Evolutionary conservation across 169 alveolate genomes (phyloP).

Genomic region (Eimeria necatrix): DNA sequence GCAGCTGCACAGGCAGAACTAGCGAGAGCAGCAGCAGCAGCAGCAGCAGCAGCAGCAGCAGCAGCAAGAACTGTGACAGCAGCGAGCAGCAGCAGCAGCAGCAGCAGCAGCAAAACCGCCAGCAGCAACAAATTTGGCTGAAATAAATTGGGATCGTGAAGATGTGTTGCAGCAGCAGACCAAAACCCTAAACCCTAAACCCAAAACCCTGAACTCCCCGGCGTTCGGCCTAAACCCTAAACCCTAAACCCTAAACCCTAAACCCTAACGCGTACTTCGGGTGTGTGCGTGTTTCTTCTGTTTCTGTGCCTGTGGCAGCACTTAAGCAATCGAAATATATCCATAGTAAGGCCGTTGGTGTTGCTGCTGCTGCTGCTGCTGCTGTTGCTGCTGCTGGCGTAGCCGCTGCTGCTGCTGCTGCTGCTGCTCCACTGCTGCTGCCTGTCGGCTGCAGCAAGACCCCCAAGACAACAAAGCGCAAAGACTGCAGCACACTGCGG

Average conservation of each 20-base stretch:
- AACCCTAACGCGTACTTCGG: neutral
- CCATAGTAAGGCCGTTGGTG: constrained; percentile 31
- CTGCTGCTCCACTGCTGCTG: neutral
- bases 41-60: neutral
- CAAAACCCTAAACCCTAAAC: neutral
- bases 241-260: constrained; percentile 58
- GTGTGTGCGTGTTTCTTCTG: neutral
- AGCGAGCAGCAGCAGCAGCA: too few relatives aligned
- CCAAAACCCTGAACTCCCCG: neutral
- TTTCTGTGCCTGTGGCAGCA: constrained; percentile 63
- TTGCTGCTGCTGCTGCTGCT: constrained; percentile 54
- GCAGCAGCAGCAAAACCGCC: too few relatives aligned
- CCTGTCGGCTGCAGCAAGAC: constrained; percentile 31
- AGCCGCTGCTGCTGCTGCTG: constrained; percentile 58
- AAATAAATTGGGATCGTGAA: too few relatives aligned
- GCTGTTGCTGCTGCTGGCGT: constrained; percentile 60
- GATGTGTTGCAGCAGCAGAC: too few relatives aligned
- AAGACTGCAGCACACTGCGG: neutral
- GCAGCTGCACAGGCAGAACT: neutral
- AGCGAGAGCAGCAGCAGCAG: constrained; percentile 14
- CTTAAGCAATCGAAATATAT: constrained; percentile 12
- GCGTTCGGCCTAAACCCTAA: neutral
- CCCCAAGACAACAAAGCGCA: neutral
- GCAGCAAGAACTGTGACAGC: too few relatives aligned
- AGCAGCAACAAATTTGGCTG: neutral